phyloP scores from a whole-genome alignment of 2,329 filamentous ascomycete species.

The Aspergillus novoparasiticus region DNA sequence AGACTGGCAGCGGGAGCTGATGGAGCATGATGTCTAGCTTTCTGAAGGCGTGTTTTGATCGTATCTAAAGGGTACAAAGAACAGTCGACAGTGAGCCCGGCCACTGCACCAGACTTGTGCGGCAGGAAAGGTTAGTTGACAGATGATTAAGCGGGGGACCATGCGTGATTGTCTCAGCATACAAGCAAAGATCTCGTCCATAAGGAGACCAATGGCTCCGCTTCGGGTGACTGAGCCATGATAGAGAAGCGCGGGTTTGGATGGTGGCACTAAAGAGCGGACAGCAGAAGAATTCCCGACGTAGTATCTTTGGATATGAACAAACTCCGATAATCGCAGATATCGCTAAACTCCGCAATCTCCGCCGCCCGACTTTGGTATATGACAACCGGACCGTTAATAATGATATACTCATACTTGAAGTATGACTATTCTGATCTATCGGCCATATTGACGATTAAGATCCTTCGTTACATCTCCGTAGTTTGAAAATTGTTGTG shows the following conservation, averaged over 20 bases:
- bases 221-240: constrained; percentile 33
- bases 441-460: no score
- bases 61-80: constrained; percentile 98
- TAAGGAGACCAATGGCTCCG: constrained; percentile 41
- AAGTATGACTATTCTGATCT: no score
- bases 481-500: no score
- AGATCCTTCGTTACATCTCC: no score
- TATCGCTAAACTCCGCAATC: constrained; percentile 25
- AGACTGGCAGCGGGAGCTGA: constrained; percentile 62
- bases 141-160: not conserved
- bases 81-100: constrained; percentile 94
- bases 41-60: constrained; percentile 92
- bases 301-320: constrained; percentile 13
- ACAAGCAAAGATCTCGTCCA: constrained; percentile 49
- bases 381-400: no score
- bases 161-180: constrained; percentile 15
- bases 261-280: not conserved
- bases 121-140: constrained; percentile 7
- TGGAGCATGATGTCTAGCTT: constrained; percentile 60
- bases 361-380: constrained; percentile 16
- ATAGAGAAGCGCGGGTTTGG: not conserved
- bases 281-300: constrained; percentile 1
- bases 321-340: constrained; percentile 22
- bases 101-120: constrained; percentile 76
- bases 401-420: no score